phyloP scores from a whole-genome alignment of 1,139 yeast species.

The Geotrichum aggregatum region DNA sequence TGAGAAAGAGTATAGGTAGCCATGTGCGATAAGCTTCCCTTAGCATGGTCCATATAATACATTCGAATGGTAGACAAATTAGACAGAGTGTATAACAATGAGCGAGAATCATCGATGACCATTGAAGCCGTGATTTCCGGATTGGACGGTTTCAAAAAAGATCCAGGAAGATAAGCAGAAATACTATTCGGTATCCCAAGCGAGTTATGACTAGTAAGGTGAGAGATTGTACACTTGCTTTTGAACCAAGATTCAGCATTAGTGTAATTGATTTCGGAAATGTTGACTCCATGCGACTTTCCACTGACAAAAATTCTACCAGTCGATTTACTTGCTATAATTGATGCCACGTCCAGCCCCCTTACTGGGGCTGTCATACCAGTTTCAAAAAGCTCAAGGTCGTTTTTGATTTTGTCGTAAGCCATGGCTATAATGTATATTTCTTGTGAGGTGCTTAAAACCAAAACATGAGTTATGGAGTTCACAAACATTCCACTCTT shows the following conservation, averaged over 20 bases:
- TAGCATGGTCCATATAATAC: constrained; percentile 50
- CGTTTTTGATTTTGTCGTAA: constrained; percentile 45
- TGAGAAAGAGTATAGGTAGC: constrained; percentile 37
- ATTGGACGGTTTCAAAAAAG: constrained; percentile 27
- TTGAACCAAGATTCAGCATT: constrained; percentile 84
- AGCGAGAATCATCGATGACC: constrained; percentile 71
- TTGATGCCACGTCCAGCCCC: constrained; percentile 68
- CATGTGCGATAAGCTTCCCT: constrained; percentile 40
- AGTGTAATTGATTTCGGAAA: constrained; percentile 88
- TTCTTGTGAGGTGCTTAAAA: constrained; percentile 77
- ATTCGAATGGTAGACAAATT: constrained; percentile 79
- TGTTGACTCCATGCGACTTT: constrained; percentile 65
- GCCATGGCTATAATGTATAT: constrained; percentile 74
- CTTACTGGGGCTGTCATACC: constrained; percentile 75
- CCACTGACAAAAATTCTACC: constrained; percentile 85
- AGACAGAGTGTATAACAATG: constrained; percentile 74
- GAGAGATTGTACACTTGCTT: constrained; percentile 75
- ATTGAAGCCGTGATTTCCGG: constrained; percentile 63
- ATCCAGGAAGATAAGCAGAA: constrained; percentile 25
- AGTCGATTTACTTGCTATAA: constrained; percentile 56
- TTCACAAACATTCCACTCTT: constrained; percentile 75
- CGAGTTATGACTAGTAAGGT: constrained; percentile 41
- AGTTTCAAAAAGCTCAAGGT: constrained; percentile 71
- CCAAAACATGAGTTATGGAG: constrained; percentile 63
- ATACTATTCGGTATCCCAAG: constrained; percentile 23